Evolutionary conservation across 352 stramenopile species (phyloP).

Genomic region (Pythium plurisporium): DNA sequence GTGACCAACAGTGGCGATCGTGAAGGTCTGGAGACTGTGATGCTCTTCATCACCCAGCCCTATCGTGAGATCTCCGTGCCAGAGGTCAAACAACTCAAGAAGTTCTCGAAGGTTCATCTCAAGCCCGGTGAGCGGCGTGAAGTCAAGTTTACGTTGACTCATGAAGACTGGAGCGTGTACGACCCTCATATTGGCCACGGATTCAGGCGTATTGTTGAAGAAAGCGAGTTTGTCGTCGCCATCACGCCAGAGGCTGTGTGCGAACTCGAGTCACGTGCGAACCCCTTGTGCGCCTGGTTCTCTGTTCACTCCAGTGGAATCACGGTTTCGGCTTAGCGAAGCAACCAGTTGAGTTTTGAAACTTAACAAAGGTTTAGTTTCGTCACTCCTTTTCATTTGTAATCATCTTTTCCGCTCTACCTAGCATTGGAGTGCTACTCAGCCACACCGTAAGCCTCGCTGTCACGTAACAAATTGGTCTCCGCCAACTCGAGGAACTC

Average conservation of each 20-base stretch:
- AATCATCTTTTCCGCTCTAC: too few relatives aligned
- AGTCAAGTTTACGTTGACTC: constrained; percentile 42
- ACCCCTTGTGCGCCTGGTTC: constrained; percentile 35
- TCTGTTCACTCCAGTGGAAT: constrained; percentile 65
- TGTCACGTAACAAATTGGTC: constrained; percentile 13
- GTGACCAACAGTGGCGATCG: constrained; percentile 29
- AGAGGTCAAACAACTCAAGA: constrained; percentile 70
- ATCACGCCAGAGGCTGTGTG: constrained; percentile 22
- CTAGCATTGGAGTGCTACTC: neutral
- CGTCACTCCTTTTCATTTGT: neutral
- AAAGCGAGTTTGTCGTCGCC: constrained; percentile 25
- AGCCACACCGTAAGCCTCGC: constrained; percentile 4
- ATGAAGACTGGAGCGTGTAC: constrained; percentile 54
- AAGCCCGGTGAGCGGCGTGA: constrained; percentile 19
- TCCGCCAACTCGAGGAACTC: constrained; percentile 55
- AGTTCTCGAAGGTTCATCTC: constrained; percentile 61
- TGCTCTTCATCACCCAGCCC: constrained; percentile 31
- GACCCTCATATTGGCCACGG: constrained; percentile 33
- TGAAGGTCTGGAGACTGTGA: constrained; percentile 37
- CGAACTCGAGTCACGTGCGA: constrained; percentile 21
- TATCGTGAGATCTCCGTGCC: constrained; percentile 33
- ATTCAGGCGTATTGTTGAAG: neutral
- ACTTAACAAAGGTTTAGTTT: constrained; percentile 72
- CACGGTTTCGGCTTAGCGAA: too few relatives aligned
- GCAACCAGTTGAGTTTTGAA: too few relatives aligned